Percentiles rank a stretch among this genome's conserved stretches.
phyloP scores from a whole-genome alignment of 805 yeast species.

The Ogataea degrootiae region DNA sequence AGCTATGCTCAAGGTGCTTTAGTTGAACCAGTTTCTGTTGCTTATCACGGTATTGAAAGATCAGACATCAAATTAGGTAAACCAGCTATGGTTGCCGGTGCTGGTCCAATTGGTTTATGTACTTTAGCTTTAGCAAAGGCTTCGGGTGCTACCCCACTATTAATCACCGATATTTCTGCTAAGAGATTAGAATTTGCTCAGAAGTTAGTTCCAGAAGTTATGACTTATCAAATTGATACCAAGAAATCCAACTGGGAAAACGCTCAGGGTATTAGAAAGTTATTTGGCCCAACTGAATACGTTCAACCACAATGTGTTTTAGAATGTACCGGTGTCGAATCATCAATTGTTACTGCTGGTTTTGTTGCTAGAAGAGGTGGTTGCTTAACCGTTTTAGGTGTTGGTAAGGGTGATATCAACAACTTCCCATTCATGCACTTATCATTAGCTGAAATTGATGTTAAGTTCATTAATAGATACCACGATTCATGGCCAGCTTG shows the following conservation, averaged over 20 bases:
- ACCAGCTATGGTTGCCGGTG: constrained; percentile 46
- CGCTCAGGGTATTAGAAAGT: constrained; percentile 32
- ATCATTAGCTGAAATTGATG: constrained; percentile 47
- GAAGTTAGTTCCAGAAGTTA: constrained; percentile 40
- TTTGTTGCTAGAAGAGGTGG: constrained; percentile 46
- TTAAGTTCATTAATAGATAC: constrained; percentile 49
- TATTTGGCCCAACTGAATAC: constrained; percentile 33
- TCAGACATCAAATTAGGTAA: constrained; percentile 44
- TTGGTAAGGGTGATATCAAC: constrained; percentile 42
- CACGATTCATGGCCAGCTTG: constrained; percentile 56
- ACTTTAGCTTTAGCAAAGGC: constrained; percentile 45
- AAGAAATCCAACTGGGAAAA: constrained; percentile 31
- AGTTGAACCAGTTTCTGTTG: constrained; percentile 52
- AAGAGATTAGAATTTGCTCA: constrained; percentile 44
- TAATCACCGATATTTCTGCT: constrained; percentile 43
- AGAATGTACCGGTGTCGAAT: constrained; percentile 54
- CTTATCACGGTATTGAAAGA: constrained; percentile 45
- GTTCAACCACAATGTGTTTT: constrained; percentile 40
- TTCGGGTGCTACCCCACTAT: constrained; percentile 49
- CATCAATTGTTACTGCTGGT: constrained; percentile 42
- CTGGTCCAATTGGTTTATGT: constrained; percentile 57
- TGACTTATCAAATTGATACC: constrained; percentile 38
- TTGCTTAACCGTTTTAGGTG: constrained; percentile 44
- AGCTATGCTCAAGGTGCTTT: constrained; percentile 50
- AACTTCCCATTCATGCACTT: constrained; percentile 52